These are phyloP conservation scores for Volvox reticuliferus DNA, from an alignment of 139 green algal species.

Conservation along the genomic window DNA sequence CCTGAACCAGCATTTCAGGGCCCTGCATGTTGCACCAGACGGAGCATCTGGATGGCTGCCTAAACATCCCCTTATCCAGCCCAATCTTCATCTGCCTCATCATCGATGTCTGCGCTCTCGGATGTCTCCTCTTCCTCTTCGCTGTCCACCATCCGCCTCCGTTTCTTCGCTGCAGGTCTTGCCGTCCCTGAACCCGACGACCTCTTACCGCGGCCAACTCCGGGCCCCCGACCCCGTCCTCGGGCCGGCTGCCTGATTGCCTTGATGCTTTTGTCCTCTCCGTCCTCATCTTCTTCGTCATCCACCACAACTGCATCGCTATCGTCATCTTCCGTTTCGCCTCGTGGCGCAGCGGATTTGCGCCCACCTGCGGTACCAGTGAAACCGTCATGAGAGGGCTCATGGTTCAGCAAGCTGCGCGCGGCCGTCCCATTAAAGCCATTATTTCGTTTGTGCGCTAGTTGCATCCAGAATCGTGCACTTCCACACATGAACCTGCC, in stretches of 20 bases:
- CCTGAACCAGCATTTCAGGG: no score
- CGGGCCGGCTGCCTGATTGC: background rate
- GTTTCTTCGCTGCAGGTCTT: background rate
- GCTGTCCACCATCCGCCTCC: background rate
- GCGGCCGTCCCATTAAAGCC: background rate
- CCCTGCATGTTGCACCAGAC: no score
- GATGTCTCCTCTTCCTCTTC: constrained; percentile 7
- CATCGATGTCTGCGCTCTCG: background rate
- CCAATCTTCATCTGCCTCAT: constrained; percentile 30
- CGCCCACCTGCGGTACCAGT: background rate
- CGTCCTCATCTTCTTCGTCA: background rate
- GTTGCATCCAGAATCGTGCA: background rate
- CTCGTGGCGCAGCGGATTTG: background rate
- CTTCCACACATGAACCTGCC: no score
- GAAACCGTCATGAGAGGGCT: background rate
- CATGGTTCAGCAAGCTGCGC: background rate
- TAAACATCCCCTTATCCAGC: background rate
- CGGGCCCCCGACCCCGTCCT: background rate
- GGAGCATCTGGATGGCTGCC: background rate
- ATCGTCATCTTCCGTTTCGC: background rate
- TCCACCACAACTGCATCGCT: background rate
- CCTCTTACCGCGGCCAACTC: background rate
- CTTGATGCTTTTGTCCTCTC: background rate
- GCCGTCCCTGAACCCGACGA: background rate
- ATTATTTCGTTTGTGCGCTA: background rate